Evolutionary conservation across 129 eudicot genomes (phyloP).

Genomic region (Dittrichia graveolens): DNA sequence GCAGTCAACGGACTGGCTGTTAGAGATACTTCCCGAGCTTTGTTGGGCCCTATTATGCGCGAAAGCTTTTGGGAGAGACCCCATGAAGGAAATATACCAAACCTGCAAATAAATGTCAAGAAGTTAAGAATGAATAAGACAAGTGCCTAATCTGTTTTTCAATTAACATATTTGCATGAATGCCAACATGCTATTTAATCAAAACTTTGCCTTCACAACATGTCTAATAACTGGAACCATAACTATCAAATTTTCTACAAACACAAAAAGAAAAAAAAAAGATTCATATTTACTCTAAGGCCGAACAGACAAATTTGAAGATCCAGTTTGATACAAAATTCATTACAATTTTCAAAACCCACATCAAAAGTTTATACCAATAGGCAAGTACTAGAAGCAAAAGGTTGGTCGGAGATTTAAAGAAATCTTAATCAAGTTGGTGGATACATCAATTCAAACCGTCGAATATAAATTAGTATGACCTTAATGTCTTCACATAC

Average conservation of each 20-base stretch:
- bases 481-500: no score
- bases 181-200: conserved; percentile 10
- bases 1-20: conserved; percentile 79
- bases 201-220: not conserved
- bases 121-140: not conserved
- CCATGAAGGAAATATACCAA: conserved; percentile 99
- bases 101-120: conserved; percentile 40
- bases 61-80: conserved; percentile 99
- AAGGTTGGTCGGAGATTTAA: not conserved
- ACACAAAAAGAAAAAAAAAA: not conserved
- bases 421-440: no score
- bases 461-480: no score
- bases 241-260: no score
- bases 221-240: no score
- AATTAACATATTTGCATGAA: not conserved
- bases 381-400: not conserved
- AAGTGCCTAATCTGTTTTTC: not conserved
- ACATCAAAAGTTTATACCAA: not conserved
- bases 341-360: not conserved
- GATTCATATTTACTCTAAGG: not conserved
- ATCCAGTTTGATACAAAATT: not conserved
- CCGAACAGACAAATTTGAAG: not conserved
- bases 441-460: no score
- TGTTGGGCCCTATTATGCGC: conserved; percentile 80
- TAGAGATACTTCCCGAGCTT: conserved; percentile 91